phyloP scores from a whole-genome alignment of 805 yeast species.

The Candida yuanshanica region DNA sequence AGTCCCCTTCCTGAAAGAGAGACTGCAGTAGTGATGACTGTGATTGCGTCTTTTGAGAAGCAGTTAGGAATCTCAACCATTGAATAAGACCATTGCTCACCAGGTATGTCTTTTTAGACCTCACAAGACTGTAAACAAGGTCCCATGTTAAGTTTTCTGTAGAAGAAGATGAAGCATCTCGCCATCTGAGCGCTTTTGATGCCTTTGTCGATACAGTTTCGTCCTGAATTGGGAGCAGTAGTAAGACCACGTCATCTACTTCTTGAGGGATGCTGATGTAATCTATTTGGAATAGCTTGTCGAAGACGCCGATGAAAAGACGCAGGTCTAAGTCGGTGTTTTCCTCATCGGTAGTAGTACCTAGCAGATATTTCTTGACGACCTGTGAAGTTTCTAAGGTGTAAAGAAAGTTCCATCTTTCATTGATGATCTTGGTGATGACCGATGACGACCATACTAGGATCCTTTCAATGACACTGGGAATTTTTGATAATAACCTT shows the following conservation, averaged over 20 bases:
- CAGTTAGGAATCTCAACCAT: slow-evolving; percentile 49
- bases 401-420: slow-evolving; percentile 6
- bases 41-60: slow-evolving; percentile 9
- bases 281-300: slow-evolving; percentile 12
- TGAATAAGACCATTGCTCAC: slow-evolving; percentile 42
- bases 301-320: slow-evolving; percentile 5
- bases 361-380: background rate
- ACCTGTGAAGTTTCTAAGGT: background rate
- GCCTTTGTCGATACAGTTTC: slow-evolving; percentile 32
- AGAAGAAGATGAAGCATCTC: slow-evolving; percentile 24
- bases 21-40: slow-evolving; percentile 2
- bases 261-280: slow-evolving; percentile 1
- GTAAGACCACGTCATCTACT: slow-evolving; percentile 26
- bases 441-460: slow-evolving; percentile 7
- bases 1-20: slow-evolving; percentile 22
- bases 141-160: slow-evolving; percentile 37
- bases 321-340: background rate
- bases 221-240: slow-evolving; percentile 34
- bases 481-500: slow-evolving; percentile 7
- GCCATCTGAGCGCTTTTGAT: slow-evolving; percentile 49
- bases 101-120: slow-evolving; percentile 25
- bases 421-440: slow-evolving; percentile 2
- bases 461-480: slow-evolving; percentile 1
- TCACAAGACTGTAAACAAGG: slow-evolving; percentile 32
- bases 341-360: background rate